Percentiles rank a stretch among this genome's conserved stretches.
Conservation (phyloP, 257 asterid species). For the Eustoma russellianum region DNA sequence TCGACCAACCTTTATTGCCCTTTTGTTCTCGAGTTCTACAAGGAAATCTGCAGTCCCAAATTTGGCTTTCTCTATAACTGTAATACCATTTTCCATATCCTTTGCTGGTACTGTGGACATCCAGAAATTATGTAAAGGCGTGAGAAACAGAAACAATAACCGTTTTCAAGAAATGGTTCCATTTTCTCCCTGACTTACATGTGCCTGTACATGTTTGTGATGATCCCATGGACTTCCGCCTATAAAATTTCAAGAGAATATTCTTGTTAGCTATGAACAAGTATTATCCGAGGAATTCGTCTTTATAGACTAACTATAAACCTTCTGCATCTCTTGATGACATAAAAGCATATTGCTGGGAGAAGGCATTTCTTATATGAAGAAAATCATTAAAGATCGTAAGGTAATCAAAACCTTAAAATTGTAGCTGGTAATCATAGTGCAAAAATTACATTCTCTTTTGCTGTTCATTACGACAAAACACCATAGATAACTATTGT, state of each 20-base stretch:
- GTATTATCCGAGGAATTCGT: not conserved
- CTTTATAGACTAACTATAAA: too few relatives aligned
- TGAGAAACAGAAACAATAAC: not conserved
- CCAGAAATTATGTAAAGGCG: not conserved
- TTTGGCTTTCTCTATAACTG: slow-evolving; percentile 36
- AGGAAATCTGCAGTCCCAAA: slow-evolving; percentile 79
- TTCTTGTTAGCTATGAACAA: not conserved
- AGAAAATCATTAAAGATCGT: too few relatives aligned
- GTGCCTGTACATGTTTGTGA: slow-evolving; percentile 1
- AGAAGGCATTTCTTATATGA: too few relatives aligned
- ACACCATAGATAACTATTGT: too few relatives aligned
- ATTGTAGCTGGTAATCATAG: too few relatives aligned
- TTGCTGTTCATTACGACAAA: too few relatives aligned
- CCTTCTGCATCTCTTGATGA: too few relatives aligned
- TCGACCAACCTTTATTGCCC: slow-evolving; percentile 73
- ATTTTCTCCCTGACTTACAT: not conserved
- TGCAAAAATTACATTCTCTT: too few relatives aligned
- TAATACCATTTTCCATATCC: slow-evolving; percentile 39
- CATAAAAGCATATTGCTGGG: too few relatives aligned
- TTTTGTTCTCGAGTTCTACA: slow-evolving; percentile 62
- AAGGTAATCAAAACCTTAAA: too few relatives aligned
- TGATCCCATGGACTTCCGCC: slow-evolving; percentile 6
- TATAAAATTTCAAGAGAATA: slow-evolving; percentile 4
- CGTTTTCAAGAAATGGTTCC: not conserved
- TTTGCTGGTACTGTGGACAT: slow-evolving; percentile 6